Base-by-base conservation (phyloP, 768 basidiomycete species). In the Rhodocollybia butyracea region DNA sequence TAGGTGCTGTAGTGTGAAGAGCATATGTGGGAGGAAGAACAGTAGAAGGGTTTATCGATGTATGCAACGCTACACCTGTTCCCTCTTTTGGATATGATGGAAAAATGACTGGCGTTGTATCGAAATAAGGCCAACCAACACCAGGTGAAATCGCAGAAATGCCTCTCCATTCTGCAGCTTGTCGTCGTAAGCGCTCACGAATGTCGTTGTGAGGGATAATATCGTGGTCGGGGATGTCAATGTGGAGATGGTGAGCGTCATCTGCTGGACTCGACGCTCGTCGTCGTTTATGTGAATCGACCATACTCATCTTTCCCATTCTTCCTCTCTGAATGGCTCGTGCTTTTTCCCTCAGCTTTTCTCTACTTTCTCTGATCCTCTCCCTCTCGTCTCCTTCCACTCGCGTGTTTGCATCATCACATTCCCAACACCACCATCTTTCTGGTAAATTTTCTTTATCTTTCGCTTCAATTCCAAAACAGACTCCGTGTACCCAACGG, bases 91-190 rank as follows among this genome's bases (percentile, higher is more conserved):
- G 29, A 27, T 43, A 31, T 17, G 47, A 31, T 17, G 47, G 24
- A n/a, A 41, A 29, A 8, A 39, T 26, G 12, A 53, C 51, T 2
- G 51, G 46, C 7, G n/a, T 34, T 15, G 32, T 17, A 17, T 50
- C 15, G 15, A 38, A 38, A 36, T 50, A 47, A 27, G 46, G 46
- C 46, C 46, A 47, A 7, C 46, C 46, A 36, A 10, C 4, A 17
- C 32, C 21, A 6, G 67, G 51, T 3, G 69, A 63, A 57, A 83
- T 69, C 6, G 86, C 86, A n/a, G 82, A 79, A 29, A 89, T 70
- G 2, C 88, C 87, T 8, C 88, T 72, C 87, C 86, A 90, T 17
- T 76, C 70, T 21, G 79, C 75, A 11, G 87, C 86, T 17, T 82
- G 79, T n/a, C 73, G 70, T n/a, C 77, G 74, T 2, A 89, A 75